These are phyloP conservation scores for Eleusine coracana DNA, from an alignment of 176 grass and related monocot genomes.

Conservation along the genomic window DNA sequence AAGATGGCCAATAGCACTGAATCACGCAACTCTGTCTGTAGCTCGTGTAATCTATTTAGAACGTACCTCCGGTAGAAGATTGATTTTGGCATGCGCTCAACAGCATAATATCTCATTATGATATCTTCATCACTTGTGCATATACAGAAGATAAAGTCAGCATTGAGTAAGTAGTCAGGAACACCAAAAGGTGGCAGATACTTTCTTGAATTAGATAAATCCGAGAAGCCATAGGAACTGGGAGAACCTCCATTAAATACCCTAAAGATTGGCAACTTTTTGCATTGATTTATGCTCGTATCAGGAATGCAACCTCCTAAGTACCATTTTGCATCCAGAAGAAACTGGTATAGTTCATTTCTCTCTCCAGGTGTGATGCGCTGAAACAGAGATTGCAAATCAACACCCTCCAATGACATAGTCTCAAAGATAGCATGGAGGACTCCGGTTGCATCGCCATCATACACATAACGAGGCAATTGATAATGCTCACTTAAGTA, in stretches of 20 bases:
- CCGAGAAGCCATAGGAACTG: conserved; percentile 59
- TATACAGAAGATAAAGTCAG: conserved; percentile 74
- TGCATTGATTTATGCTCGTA: conserved; percentile 71
- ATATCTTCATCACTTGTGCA: conserved; percentile 78
- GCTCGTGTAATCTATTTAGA: conserved; percentile 64
- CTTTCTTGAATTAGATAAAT: conserved; percentile 73
- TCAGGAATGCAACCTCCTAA: conserved; percentile 60
- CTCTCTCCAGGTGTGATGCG: conserved; percentile 69
- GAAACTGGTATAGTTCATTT: conserved; percentile 79
- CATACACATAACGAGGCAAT: conserved; percentile 73
- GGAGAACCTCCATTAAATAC: conserved; percentile 63
- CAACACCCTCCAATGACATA: conserved; percentile 55
- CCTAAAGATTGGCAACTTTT: conserved; percentile 82
- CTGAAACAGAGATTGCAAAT: conserved; percentile 65
- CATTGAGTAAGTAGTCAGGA: conserved; percentile 68
- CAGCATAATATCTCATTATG: conserved; percentile 77
- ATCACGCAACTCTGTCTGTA: conserved; percentile 77
- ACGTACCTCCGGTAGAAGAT: conserved; percentile 76
- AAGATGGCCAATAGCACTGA: conserved; percentile 75
- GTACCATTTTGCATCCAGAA: conserved; percentile 98
- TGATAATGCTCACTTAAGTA: conserved; percentile 63
- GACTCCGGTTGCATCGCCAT: conserved; percentile 71
- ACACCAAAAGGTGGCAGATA: conserved; percentile 82
- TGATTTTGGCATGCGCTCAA: conserved; percentile 78
- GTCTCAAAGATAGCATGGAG: conserved; percentile 79